Evolutionary conservation across 306 rosid species (phyloP), one percentile per base, ranked within the genome.

Genomic region (Cotoneaster glaucophyllus): DNA sequence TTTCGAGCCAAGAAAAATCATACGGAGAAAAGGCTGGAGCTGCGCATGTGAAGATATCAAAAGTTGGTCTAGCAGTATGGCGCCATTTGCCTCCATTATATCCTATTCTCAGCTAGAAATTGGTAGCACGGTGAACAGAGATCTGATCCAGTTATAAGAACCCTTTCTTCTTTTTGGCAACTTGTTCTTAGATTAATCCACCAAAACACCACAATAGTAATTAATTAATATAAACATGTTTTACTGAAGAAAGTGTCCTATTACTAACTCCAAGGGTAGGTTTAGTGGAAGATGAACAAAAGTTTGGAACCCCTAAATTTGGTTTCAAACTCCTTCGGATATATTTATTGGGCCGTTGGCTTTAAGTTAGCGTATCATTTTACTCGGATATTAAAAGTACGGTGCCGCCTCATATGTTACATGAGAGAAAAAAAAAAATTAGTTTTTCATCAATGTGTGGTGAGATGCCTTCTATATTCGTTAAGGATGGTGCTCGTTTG

Each of bases 401-500:
- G 8, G 18, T 48, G 21, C 0, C 0, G 3, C 21, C 18, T 48
- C 54, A 48, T 15, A 15, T 15, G 54, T 18, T 48, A 48, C 8
- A 48, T 48, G 21, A 1, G 3, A 15, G 8, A 15, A n/a, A n/a
- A n/a, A 18, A 48, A 45, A 48, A 8, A 48, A 5, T 5, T 48
- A 15, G 0, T 48, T 0, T 48, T 3, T 48, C 2, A 48, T 48
- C 8, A 17, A 15, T 48, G 8, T 48, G 3, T 15, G 1, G 3
- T 1, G 21, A 18, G 54, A 48, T 48, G 4, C 21, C 3, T 48
- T 5, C 1, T 48, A 48, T 18, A 48, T 48, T 48, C 3, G 69
- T 75, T 74, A 75, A 71, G 76, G 75, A 32, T 17, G 71, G 70
- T 71, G 58, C 70, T 81, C 78, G 57, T 83, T 73, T 59, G 82